These are phyloP conservation scores for Purshia tridentata DNA, from an alignment of 306 rosid species.

Conservation along the genomic window DNA sequence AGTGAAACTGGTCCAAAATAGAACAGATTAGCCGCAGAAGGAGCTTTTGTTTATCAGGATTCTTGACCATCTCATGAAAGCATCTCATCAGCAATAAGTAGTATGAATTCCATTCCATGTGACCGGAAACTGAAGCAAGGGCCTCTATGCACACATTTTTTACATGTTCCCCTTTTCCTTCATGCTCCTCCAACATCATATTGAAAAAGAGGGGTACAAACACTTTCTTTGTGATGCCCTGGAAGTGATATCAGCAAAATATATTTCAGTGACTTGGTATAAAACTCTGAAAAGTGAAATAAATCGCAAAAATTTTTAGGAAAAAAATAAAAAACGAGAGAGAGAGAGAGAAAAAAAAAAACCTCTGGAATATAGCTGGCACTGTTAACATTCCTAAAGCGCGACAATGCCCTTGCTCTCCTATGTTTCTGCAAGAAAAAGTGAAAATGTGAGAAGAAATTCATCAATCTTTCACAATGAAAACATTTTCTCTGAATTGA, in stretches of 20 bases:
- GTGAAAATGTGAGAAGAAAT: slow-evolving; percentile 2
- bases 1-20: slow-evolving; percentile 81
- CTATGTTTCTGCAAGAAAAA: slow-evolving; percentile 62
- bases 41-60: slow-evolving; percentile 68
- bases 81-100: slow-evolving; percentile 68
- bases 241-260: slow-evolving; percentile 29
- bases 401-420: slow-evolving; percentile 76
- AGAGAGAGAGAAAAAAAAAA: slow-evolving; percentile 11
- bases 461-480: not conserved
- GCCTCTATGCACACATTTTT: slow-evolving; percentile 86
- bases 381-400: slow-evolving; percentile 57
- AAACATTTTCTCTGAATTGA: not conserved
- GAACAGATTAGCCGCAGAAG: slow-evolving; percentile 67
- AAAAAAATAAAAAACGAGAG: slow-evolving; percentile 8
- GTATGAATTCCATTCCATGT: slow-evolving; percentile 86
- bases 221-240: slow-evolving; percentile 66
- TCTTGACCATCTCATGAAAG: slow-evolving; percentile 52
- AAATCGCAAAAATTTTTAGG: not conserved
- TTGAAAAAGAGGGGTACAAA: slow-evolving; percentile 78
- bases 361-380: slow-evolving; percentile 69
- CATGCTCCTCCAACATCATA: slow-evolving; percentile 69
- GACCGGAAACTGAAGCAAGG: slow-evolving; percentile 72
- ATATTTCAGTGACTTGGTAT: slow-evolving; percentile 31
- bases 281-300: slow-evolving; percentile 7
- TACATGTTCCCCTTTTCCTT: slow-evolving; percentile 68